Conservation (phyloP, 2,329 filamentous ascomycete species). For the Ceratocystis alfenasii region DNA sequence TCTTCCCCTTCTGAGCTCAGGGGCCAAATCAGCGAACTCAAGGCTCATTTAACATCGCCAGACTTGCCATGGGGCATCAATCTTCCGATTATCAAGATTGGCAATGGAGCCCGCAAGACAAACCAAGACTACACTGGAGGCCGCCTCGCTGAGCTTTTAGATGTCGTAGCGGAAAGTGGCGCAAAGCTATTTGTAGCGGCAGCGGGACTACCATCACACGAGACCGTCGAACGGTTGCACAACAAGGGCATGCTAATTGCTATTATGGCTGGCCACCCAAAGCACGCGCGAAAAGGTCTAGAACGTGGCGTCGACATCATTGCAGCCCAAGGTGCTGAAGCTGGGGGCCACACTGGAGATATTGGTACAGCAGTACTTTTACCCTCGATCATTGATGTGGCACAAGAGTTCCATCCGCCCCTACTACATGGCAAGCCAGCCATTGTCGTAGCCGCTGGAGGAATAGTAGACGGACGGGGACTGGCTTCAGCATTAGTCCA, state of each 20-base stretch:
- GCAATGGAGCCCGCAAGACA: constrained; percentile 70
- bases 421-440: constrained; percentile 57
- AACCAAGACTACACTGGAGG: constrained; percentile 95
- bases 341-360: constrained; percentile 84
- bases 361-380: constrained; percentile 78
- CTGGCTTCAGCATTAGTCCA: constrained; percentile 76
- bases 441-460: constrained; percentile 79
- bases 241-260: constrained; percentile 71
- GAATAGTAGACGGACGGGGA: constrained; percentile 69
- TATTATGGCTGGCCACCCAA: constrained; percentile 95
- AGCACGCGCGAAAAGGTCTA: constrained; percentile 80
- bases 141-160: constrained; percentile 74
- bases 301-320: constrained; percentile 80
- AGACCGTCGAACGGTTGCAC: constrained; percentile 66
- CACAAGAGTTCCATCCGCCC: constrained; percentile 55
- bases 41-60: constrained; percentile 54
- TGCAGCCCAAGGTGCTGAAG: constrained; percentile 85
- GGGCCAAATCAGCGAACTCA: constrained; percentile 74
- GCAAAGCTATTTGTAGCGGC: constrained; percentile 77
- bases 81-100: constrained; percentile 80
- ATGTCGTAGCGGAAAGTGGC: constrained; percentile 74
- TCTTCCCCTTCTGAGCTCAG: constrained; percentile 65
- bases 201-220: constrained; percentile 69
- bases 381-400: constrained; percentile 77
- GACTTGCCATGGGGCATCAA: constrained; percentile 80